Conservation (phyloP, 306 rosid genomes). For the Citrullus amarus region DNA sequence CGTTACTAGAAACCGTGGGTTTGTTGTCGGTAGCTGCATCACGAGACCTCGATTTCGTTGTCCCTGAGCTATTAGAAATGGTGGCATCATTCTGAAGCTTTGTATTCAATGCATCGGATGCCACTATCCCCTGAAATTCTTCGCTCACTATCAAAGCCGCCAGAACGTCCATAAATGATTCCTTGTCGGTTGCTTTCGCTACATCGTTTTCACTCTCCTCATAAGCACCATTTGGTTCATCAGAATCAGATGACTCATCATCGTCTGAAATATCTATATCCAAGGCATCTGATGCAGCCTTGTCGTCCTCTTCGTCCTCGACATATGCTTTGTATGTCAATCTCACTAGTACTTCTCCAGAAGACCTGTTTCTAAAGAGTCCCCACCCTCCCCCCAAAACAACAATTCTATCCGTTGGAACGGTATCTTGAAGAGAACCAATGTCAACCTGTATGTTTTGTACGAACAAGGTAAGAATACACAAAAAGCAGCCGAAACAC, state of each 20-base stretch:
- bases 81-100: constrained; percentile 41
- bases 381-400: constrained; percentile 75
- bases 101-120: constrained; percentile 54
- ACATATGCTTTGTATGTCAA: constrained; percentile 96
- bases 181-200: constrained; percentile 36
- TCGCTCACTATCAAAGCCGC: constrained; percentile 94
- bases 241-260: constrained; percentile 70
- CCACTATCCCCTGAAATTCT: constrained; percentile 93
- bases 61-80: constrained; percentile 11
- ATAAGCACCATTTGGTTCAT: constrained; percentile 26
- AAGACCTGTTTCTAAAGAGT: constrained; percentile 50
- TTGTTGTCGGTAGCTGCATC: constrained; percentile 23
- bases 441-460: not conserved
- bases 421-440: constrained; percentile 87
- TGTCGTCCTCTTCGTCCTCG: constrained; percentile 98
- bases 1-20: constrained; percentile 23
- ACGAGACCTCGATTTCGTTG: constrained; percentile 28
- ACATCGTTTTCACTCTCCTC: constrained; percentile 23
- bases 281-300: constrained; percentile 18
- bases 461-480: not conserved
- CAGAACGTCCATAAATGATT: constrained; percentile 87
- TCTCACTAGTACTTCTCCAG: constrained; percentile 86
- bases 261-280: constrained; percentile 72
- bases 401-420: constrained; percentile 93
- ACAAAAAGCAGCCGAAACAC: not conserved